These are phyloP conservation scores for Prunus campanulata DNA, from an alignment of 306 rosid species.

Conservation along the genomic window DNA sequence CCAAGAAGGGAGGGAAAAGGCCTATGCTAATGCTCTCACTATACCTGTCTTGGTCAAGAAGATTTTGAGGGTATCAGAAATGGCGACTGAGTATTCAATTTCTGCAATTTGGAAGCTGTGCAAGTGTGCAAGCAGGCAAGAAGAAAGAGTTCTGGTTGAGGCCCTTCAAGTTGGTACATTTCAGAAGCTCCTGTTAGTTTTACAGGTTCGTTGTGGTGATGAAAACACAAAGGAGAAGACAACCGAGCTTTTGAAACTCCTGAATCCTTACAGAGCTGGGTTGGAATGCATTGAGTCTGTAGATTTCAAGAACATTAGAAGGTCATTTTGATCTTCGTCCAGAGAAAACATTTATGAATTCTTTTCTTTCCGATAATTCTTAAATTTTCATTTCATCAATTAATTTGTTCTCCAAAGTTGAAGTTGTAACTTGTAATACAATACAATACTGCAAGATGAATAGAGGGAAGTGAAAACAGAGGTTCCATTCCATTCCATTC, in stretches of 20 bases:
- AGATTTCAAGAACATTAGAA: constrained; percentile 62
- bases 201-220: constrained; percentile 64
- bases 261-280: constrained; percentile 63
- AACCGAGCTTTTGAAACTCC: constrained; percentile 58
- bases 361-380: constrained; percentile 1
- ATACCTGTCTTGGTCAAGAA: constrained; percentile 73
- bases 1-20: constrained; percentile 48
- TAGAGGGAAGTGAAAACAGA: not conserved
- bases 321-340: constrained; percentile 41
- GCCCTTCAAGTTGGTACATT: constrained; percentile 78
- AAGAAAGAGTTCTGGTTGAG: constrained; percentile 44
- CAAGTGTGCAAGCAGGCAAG: constrained; percentile 35
- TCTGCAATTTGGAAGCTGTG: constrained; percentile 60
- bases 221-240: constrained; percentile 52
- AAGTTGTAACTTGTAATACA: too few relatives aligned
- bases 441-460: not conserved
- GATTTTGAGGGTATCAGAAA: constrained; percentile 52
- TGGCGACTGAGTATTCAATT: constrained; percentile 53
- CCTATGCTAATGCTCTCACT: constrained; percentile 46
- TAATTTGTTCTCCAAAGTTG: not conserved
- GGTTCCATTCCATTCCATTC: not conserved
- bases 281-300: constrained; percentile 70
- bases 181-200: constrained; percentile 63
- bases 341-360: not conserved
- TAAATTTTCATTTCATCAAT: not conserved